Base-by-base conservation (phyloP, 148 eudicot species). In the Chenopodium berlandieri region DNA sequence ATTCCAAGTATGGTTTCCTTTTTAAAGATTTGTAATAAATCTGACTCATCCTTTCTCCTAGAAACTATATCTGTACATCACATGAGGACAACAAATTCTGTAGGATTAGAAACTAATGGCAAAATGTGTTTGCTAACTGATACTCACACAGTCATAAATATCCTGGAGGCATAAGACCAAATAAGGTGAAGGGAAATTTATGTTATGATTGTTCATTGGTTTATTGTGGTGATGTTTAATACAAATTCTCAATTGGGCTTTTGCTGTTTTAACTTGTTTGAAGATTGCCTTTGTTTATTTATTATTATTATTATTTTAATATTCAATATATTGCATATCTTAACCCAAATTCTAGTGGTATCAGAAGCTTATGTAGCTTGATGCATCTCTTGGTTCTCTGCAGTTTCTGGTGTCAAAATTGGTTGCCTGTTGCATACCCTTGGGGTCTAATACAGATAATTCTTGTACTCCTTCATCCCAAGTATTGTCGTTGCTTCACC, bases 381-480 rank as follows among this genome's bases (percentile, higher is more conserved):
- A 69, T 58, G 4, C 71, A 30, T 58, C 23, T 78, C 22, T 74
- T 76, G 62, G 37, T 81, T 46, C 25, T 30, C 47, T 80, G 83
- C 92, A 94, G 99, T 96, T 86, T 84, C 83, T 96, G 86, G 98
- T 96, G 77, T 89, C 97, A 71, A 90, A 91, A 86, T 85, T 96
- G 90, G 91, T 96, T 85, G 89, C 86, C 2, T 90, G 91, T 82
- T 92, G 92, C 87, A 86, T 78, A 73, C 87, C 89, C 14, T 78
- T 78, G 17, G 86, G 81, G 72, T 81, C 87, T 62, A 48, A 60
- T 58, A 69, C 60, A 60, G 88, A 85, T 65, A 62, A 73, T 81
- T 79, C 90, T 64, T 44, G 80, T 70, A 73, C 85, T 23, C 86
- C 91, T 77, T 81, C 91, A 22, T 82, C 97, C 78, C 90, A 92